These are phyloP conservation scores for Loxodes magnus DNA, from an alignment of 73 alveolate genomes.

Conservation along the genomic window DNA sequence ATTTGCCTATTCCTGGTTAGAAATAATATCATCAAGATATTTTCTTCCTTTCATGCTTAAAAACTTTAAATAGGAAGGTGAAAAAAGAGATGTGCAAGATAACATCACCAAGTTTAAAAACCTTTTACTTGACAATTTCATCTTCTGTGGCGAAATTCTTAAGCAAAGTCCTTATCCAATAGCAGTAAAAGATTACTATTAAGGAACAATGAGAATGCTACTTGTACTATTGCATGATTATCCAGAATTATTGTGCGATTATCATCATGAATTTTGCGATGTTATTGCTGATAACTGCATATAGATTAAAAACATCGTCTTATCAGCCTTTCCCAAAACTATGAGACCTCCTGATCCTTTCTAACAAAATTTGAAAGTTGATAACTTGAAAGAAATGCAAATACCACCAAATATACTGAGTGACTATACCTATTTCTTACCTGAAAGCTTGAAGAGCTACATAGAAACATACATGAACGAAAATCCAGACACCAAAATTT, in stretches of 20 bases:
- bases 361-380: slow-evolving; percentile 57
- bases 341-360: slow-evolving; percentile 71
- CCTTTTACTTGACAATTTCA: slow-evolving; percentile 45
- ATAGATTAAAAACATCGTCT: slow-evolving; percentile 72
- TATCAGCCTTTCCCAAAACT: slow-evolving; percentile 80
- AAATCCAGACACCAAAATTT: no score
- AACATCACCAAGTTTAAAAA: slow-evolving; percentile 44
- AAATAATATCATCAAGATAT: slow-evolving; percentile 75
- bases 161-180: slow-evolving; percentile 16
- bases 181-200: slow-evolving; percentile 42
- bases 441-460: slow-evolving; percentile 27
- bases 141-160: slow-evolving; percentile 43
- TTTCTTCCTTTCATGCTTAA: slow-evolving; percentile 60
- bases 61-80: slow-evolving; percentile 4
- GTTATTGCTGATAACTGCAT: slow-evolving; percentile 55
- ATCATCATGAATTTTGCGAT: slow-evolving; percentile 75
- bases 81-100: slow-evolving; percentile 2
- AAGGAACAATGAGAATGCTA: slow-evolving; percentile 52
- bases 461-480: slow-evolving; percentile 54
- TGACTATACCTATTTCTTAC: slow-evolving; percentile 14
- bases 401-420: slow-evolving; percentile 30
- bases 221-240: slow-evolving; percentile 63
- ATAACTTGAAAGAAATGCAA: slow-evolving; percentile 39
- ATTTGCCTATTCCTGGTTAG: slow-evolving; percentile 93
- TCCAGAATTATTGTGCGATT: slow-evolving; percentile 90